Evolutionary conservation across 1,284 basidiomycete genomes (phyloP), one percentile per base, ranked within the genome.

Genomic region (Heliocybe sulcata): DNA sequence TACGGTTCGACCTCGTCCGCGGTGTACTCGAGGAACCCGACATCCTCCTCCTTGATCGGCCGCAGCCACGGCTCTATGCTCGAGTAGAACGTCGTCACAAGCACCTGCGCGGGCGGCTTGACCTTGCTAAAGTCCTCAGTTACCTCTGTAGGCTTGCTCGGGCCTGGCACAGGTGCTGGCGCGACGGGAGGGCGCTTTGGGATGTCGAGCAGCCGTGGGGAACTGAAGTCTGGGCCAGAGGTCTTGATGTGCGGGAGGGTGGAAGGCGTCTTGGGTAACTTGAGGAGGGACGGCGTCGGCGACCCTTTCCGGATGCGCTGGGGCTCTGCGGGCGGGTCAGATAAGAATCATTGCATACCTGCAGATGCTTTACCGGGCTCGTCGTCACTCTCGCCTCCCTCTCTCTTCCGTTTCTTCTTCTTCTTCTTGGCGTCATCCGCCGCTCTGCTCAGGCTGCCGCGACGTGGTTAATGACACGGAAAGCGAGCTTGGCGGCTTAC

Each of bases 21-120:
- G n/a, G 85, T 85, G 65, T 89, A 89, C 59, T 90, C 87, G 57
- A 97, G 77, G 69, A 92, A 92, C 3, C 94, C 94, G 29, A 96
- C 72, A 64, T 96, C 94, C 68, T 95, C 94, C 70, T 96, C 93
- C 56, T 87, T 87, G 54, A 95, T 83, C 38, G 82, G 81, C 45
- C 93, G 84, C 61, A 93, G 74, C 76, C 90, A 97, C 14, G 90
- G 87, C 64, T 96, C 93, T 49, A 94, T 80, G 63, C 83, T 88
- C 31, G 85, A 75, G 69, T 92, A 92, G 66, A 95, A 96, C 1
- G 90, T 92, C 12, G 71, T 77, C 19, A 85, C 77, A 12, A 75
- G 76, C 9, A 78, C 77, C 65, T 89, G 92, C 14, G 78, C 70
- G 0, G 87, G 83, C 50, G 81, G 82, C 69, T 92, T 94, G 31